phyloP scores from a whole-genome alignment of 1,284 basidiomycete genomes.

The Stygiomarasmius scandens region DNA sequence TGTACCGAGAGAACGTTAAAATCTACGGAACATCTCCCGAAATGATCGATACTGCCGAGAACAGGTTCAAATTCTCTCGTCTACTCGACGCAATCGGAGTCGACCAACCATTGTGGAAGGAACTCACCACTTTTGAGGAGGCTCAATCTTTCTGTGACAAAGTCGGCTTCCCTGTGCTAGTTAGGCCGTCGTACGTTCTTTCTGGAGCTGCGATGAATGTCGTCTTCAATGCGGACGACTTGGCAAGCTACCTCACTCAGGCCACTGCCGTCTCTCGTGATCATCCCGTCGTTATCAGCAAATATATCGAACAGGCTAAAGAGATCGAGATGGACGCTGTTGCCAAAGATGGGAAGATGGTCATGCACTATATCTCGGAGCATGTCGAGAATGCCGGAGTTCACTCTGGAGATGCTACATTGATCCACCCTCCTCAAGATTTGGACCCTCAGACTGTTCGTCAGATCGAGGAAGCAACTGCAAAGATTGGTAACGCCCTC shows the following conservation, averaged over 20 bases:
- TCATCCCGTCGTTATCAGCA: constrained; percentile 97
- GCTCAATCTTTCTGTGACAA: constrained; percentile 88
- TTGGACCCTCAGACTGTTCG: constrained; percentile 95
- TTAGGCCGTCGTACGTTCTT: constrained; percentile 96
- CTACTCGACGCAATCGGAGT: constrained; percentile 97
- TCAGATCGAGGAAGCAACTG: constrained; percentile 95
- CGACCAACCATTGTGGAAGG: constrained; percentile 97
- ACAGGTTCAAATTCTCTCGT: constrained; percentile 99
- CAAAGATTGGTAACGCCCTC: constrained; percentile 96
- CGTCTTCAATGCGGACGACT: constrained; percentile 90
- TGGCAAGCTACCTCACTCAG: constrained; percentile 90
- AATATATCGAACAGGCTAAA: constrained; percentile 99
- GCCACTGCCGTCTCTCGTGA: constrained; percentile 97
- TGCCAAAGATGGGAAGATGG: constrained; percentile 94
- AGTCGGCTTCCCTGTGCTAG: constrained; percentile 94
- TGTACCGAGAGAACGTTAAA: constrained; percentile 96
- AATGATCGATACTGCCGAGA: constrained; percentile 99
- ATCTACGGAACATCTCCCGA: constrained; percentile 98
- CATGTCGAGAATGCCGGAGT: constrained; percentile 99
- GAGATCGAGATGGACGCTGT: constrained; percentile 99
- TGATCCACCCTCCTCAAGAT: constrained; percentile 97
- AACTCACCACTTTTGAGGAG: constrained; percentile 89
- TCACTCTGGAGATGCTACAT: constrained; percentile 95
- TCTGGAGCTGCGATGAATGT: constrained; percentile 99
- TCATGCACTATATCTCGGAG: constrained; percentile 99